These are phyloP conservation scores for Botrytis medusae DNA, from an alignment of 2,329 filamentous ascomycete species.

Conservation along the genomic window DNA sequence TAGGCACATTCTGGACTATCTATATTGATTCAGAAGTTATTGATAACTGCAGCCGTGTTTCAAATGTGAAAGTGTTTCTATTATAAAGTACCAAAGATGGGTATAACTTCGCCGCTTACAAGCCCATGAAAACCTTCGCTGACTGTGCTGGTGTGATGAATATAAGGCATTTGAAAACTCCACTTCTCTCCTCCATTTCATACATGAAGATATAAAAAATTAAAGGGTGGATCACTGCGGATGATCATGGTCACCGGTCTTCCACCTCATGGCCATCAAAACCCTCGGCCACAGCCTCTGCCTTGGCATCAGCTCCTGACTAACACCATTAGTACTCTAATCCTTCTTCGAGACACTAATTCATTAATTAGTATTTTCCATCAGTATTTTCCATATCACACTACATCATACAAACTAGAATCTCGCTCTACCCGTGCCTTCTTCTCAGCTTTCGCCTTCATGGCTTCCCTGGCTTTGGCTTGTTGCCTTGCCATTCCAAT, in stretches of 20 bases:
- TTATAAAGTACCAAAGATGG: not conserved
- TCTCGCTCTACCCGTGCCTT: conserved; percentile 17
- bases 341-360: not conserved
- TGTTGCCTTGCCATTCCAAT: conserved; percentile 39
- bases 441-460: conserved; percentile 29
- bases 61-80: not conserved
- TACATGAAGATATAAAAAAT: not conserved
- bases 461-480: conserved; percentile 24
- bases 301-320: not conserved
- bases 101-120: not conserved
- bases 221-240: not conserved
- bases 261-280: not conserved
- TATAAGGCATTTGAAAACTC: not conserved
- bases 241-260: not conserved
- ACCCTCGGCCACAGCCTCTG: not conserved
- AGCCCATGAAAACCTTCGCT: not conserved
- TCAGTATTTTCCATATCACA: not conserved
- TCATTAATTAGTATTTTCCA: not conserved
- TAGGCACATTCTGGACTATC: not conserved
- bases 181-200: not conserved
- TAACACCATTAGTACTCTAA: not conserved
- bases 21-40: not conserved
- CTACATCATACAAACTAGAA: not conserved
- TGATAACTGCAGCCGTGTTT: conserved; percentile 2
- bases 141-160: not conserved